Base-by-base conservation (phyloP, 2,329 filamentous ascomycete genomes). In the Venturia aucupariae region DNA sequence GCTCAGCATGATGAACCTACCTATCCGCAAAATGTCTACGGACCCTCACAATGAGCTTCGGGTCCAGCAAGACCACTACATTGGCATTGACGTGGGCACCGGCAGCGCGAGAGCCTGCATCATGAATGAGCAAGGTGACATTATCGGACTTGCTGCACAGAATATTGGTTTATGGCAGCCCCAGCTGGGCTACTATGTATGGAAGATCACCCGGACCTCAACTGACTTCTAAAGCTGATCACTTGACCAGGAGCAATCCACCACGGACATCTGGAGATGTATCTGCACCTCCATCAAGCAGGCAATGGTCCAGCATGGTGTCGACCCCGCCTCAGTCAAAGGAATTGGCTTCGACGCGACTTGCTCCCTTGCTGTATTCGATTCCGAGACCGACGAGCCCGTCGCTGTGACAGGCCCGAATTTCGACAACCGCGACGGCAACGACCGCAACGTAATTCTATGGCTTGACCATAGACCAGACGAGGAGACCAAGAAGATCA, bases 331-430 rank as follows among this genome's bases (percentile, higher is more conserved):
- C 67, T 86, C 84, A 42, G 88, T 99, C 71, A 89, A 89, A 70
- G 94, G 94, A 65, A 91, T 99, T 71, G 94, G 94, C 63, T 97
- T 99, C 76, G 94, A 99, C 75, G 94, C 94, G 27, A 99, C 94
- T n/a, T 99, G 94, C 81, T 99, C 94, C 22, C 85, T 99, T 35
- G 85, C 92, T 39, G 92, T 97, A 69, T 96, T 99, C 78, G 84
- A 87, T 64, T 81, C 90, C 72, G 91, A 96, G 70, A 96, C 90
- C 4, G 89, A 96, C 75, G 90, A 96, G 76, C 94, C 94, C 2
- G 82, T 97, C 60, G 83, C 89, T n/a, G 90, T 99, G 27, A 96
- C 92, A 1, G 90, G 90, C 0, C 92, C 92, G 2, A 85, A 90
- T 70, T 97, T 96, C 71, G 84, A 89, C 70, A 81, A 81, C 69